These are phyloP conservation scores for Babesia gibsoni DNA, from an alignment of 169 alveolate species.

Conservation along the genomic window DNA sequence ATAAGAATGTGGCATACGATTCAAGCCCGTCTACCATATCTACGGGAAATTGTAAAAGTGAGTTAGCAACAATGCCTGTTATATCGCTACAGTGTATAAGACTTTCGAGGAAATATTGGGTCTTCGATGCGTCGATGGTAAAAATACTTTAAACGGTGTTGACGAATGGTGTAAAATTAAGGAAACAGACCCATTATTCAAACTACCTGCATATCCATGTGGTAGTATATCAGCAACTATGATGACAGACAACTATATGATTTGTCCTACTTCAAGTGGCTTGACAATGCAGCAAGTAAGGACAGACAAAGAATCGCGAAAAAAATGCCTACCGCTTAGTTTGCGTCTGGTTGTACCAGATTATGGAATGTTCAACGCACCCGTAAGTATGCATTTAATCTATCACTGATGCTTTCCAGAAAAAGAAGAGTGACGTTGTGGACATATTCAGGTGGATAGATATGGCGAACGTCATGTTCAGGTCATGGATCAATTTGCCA, in stretches of 20 bases:
- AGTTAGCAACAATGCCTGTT: not conserved
- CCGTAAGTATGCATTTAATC: not conserved
- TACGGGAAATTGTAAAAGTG: conserved; percentile 30
- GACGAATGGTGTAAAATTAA: conserved; percentile 46
- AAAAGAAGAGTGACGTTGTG: not conserved
- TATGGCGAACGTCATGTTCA: conserved; percentile 34
- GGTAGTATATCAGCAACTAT: conserved; percentile 64
- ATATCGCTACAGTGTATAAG: conserved; percentile 9
- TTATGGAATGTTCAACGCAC: not conserved
- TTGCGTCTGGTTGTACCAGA: not conserved
- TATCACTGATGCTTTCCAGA: not conserved
- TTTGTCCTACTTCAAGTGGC: conserved; percentile 11
- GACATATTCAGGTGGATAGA: conserved; percentile 58
- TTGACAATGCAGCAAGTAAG: not conserved
- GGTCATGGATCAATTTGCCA: conserved; percentile 55
- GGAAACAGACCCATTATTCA: conserved; percentile 16
- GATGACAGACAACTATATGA: conserved; percentile 58
- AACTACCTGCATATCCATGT: conserved; percentile 56
- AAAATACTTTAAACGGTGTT: conserved; percentile 55
- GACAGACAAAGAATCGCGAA: not conserved
- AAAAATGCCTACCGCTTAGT: not conserved
- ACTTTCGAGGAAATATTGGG: conserved; percentile 55
- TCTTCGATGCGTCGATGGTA: conserved; percentile 51
- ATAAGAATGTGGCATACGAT: conserved; percentile 57
- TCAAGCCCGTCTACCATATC: conserved; percentile 31